phyloP scores from a whole-genome alignment of 345 rosid species.

The Excoecaria cochinchinensis region DNA sequence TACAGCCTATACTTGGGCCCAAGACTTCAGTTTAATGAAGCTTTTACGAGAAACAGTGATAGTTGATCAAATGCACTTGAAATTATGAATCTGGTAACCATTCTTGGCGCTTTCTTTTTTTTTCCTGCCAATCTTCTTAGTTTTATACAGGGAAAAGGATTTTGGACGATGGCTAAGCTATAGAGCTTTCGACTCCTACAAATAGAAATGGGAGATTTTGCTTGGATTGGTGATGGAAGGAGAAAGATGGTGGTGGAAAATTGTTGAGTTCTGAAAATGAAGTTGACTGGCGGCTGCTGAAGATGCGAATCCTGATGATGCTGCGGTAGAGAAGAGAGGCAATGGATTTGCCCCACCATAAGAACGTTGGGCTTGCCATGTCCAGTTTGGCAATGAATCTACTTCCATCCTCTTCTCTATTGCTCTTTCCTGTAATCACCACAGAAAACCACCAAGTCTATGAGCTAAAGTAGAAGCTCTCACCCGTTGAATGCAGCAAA shows the following conservation, averaged over 20 bases:
- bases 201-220: slow-evolving; percentile 33
- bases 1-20: no score
- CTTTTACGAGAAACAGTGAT: background rate
- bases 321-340: slow-evolving; percentile 61
- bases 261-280: slow-evolving; percentile 21
- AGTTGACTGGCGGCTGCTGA: slow-evolving; percentile 35
- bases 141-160: background rate
- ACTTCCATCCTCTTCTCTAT: slow-evolving; percentile 53
- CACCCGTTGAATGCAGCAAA: background rate
- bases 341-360: slow-evolving; percentile 33
- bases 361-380: slow-evolving; percentile 39
- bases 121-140: background rate
- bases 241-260: slow-evolving; percentile 19
- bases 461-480: background rate
- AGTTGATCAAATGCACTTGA: background rate
- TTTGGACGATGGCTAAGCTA: background rate
- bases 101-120: slow-evolving; percentile 1
- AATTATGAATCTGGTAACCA: background rate
- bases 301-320: slow-evolving; percentile 99
- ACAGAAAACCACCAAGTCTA: background rate
- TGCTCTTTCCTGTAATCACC: slow-evolving; percentile 50
- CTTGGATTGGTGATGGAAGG: slow-evolving; percentile 21
- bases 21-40: background rate
- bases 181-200: slow-evolving; percentile 25
- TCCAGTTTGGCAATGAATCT: slow-evolving; percentile 31